A percentile compares a stretch with the other conserved stretches of the same genome.
Conservation (phyloP, 148 eudicot species). For the Camellia granthamiana region DNA sequence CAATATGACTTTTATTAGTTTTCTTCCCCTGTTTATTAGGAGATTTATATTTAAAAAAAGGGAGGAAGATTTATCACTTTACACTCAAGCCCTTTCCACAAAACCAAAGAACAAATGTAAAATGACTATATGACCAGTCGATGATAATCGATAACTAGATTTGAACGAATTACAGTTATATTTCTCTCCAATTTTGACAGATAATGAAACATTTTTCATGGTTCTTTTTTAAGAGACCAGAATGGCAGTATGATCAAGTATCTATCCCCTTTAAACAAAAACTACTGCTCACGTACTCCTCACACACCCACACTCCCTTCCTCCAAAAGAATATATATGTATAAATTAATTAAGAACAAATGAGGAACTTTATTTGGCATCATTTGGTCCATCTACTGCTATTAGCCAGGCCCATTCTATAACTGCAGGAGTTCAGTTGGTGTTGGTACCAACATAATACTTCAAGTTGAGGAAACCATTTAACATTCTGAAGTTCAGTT, state of each 20-base stretch:
- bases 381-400: not conserved
- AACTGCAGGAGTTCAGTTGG: not conserved
- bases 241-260: not conserved
- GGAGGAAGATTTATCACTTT: not conserved
- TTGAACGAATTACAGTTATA: not conserved
- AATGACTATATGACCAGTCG: not conserved
- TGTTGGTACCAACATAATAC: not conserved
- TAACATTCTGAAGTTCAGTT: not conserved
- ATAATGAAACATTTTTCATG: not conserved
- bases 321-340: no score
- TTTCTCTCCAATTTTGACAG: not conserved
- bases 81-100: not conserved
- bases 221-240: not conserved
- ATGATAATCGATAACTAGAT: not conserved
- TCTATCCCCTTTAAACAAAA: not conserved
- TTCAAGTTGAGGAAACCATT: not conserved
- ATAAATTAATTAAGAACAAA: not conserved
- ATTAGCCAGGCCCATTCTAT: not conserved
- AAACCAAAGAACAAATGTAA: not conserved
- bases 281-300: not conserved
- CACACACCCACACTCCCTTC: no score
- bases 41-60: not conserved
- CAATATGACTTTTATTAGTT: not conserved
- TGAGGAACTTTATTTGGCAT: not conserved
- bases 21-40: not conserved